Base-by-base conservation (phyloP, 2,329 filamentous ascomycete species). In the Colletotrichum horii region DNA sequence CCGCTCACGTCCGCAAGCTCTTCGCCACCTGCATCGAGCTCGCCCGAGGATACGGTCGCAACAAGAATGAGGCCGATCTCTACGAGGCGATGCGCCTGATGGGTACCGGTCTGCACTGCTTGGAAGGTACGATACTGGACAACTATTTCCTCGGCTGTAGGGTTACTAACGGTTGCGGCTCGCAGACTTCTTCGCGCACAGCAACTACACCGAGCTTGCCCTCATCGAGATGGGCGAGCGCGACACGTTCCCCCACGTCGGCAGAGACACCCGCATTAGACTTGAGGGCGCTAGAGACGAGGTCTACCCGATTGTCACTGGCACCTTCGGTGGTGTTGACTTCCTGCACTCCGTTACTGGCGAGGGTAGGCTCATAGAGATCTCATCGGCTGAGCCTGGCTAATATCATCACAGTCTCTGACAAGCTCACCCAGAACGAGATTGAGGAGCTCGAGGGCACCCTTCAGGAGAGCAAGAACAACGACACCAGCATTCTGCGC, bases 311-410 rank as follows among this genome's bases (percentile, higher is more conserved):
- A 87, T 96, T 76, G 90, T 98, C 60, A 98, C 96, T 2, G 96
- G 96, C 75, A 98, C 96, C 8, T 98, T 98, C 84, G 96, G 96
- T 77, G 96, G 96, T 77, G 96, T 98, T 16, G 96, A 98, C 81
- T 98, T 98, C 86, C 87, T 98, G 76, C 95, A 98, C 86, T 97
- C 94, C 1, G 96, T 98, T 34, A 94, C 91, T 61, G 91, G 92
- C 74, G 92, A 93, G 86, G 87, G 89, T 90, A 86, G 87, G 89
- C 90, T 78, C n/a, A 84, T 55, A 32, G 19, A 16, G 16, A n/a
- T 28, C 16, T 60, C 12, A n/a, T 16, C 24, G 8, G 52, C 22
- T 14, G 2, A 30, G 43, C 55, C 32, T 66, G 48, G 61, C 79
- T 80, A 68, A 83, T 38, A 28, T 19, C n/a, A 2, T n/a, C 48